Conservation (phyloP, 306 rosid species). For the Parietaria judaica region DNA sequence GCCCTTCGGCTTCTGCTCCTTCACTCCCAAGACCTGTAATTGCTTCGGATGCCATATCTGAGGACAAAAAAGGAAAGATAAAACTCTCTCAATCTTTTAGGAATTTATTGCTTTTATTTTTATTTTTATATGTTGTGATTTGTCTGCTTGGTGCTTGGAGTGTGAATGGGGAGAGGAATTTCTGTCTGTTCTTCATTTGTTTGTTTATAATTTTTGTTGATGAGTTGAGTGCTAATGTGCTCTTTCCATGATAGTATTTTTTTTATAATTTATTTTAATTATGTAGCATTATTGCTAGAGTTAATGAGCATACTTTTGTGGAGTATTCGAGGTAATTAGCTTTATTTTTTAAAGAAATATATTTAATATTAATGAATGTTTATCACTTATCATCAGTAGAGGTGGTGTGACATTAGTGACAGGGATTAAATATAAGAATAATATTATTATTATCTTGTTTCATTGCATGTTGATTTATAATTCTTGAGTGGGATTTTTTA, state of each 20-base stretch:
- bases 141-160: slow-evolving; percentile 31
- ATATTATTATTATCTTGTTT: slow-evolving; percentile 31
- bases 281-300: slow-evolving; percentile 34
- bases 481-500: slow-evolving; percentile 6
- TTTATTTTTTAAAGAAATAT: slow-evolving; percentile 25
- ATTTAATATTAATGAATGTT: slow-evolving; percentile 31
- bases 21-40: slow-evolving; percentile 97
- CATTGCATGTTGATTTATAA: slow-evolving; percentile 20
- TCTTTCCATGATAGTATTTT: slow-evolving; percentile 24
- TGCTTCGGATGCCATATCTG: slow-evolving; percentile 95
- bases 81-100: slow-evolving; percentile 9
- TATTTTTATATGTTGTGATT: slow-evolving; percentile 27
- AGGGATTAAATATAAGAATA: slow-evolving; percentile 29
- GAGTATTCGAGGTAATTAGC: slow-evolving; percentile 31
- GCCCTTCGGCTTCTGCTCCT: slow-evolving; percentile 97
- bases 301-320: slow-evolving; percentile 26
- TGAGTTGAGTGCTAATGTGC: slow-evolving; percentile 16
- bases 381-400: slow-evolving; percentile 23
- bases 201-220: slow-evolving; percentile 23
- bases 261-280: slow-evolving; percentile 14
- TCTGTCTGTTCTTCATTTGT: slow-evolving; percentile 56
- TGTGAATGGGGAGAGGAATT: slow-evolving; percentile 68
- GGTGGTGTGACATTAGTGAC: slow-evolving; percentile 35
- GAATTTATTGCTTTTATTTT: slow-evolving; percentile 1
- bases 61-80: neutral